Base-by-base conservation (phyloP, 1,284 basidiomycete species). In the Takashimella koratensis region DNA sequence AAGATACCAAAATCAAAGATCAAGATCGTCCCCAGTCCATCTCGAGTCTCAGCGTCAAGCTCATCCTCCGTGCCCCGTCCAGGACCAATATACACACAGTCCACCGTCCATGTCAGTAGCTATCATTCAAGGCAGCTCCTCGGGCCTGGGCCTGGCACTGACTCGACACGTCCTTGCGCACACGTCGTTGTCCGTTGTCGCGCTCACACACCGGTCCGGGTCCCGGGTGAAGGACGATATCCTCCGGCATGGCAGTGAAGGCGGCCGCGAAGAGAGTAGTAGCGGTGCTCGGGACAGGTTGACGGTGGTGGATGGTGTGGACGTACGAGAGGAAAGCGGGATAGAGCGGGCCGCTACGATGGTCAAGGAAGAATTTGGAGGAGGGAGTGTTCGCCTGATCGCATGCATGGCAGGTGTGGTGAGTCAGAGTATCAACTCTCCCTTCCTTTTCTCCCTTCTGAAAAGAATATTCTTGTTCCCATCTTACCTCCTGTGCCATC, bases 341-440 rank as follows among this genome's bases (percentile, higher is more conserved):
- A 63, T 80, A 52, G 57, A 67, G 24, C 58, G 65, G 21, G 77
- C 76, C 1, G 74, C 75, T 3, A 51, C 70, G 45, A 60, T 70
- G 16, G 70, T 79, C 5, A 53, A 66, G 52, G 69, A 74, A n/a
- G 57, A 66, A 12, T 77, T 71, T 45, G 79, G 78, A 1, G 62
- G 65, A 19, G 71, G 62, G 10, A 62, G 62, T 30, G 66, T 80
- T 19, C 63, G 77, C 21, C 57, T 79, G 19, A 58, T 81, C 12
- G 72, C 77, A 47, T 80, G 79, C 60, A 70, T 78, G 24, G 76
- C 77, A 21, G 79, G 79, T 1, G 69, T 79, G 2, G 76, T 78
- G 45, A 51, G 74, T 66, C 0, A n/a, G n/a, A n/a, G n/a, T n/a
- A n/a, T n/a, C n/a, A n/a, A n/a, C n/a, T n/a, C n/a, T n/a, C n/a